Conservation (phyloP, 495 filamentous ascomycete species). For the Annulohypoxylon nitens region DNA sequence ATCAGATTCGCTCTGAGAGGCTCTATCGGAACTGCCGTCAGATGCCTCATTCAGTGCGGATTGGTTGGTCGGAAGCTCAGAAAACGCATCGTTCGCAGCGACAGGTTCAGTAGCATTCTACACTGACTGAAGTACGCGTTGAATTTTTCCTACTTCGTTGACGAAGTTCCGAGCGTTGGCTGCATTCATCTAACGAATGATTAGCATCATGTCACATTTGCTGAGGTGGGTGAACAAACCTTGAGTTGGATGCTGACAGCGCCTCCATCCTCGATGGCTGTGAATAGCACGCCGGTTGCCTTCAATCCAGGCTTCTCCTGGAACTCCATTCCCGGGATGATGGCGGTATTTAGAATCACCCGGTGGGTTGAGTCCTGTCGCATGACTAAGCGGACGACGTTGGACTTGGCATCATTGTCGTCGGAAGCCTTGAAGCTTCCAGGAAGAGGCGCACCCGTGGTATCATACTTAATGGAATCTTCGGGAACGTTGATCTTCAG, state of each 20-base stretch:
- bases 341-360: constrained; percentile 86
- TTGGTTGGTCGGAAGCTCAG: neutral
- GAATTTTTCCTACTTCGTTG: constrained; percentile 56
- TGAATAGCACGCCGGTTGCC: constrained; percentile 66
- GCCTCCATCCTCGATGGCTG: constrained; percentile 69
- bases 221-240: constrained; percentile 61
- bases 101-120: constrained; percentile 36
- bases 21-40: neutral
- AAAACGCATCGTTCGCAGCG: constrained; percentile 3
- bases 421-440: constrained; percentile 64
- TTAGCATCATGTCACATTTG: constrained; percentile 17
- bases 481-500: constrained; percentile 85
- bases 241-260: constrained; percentile 75
- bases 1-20: too few species aligned
- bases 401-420: constrained; percentile 59
- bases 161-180: constrained; percentile 60
- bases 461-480: constrained; percentile 61
- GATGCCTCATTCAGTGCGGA: neutral
- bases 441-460: constrained; percentile 57
- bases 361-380: constrained; percentile 85
- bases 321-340: constrained; percentile 79
- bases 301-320: constrained; percentile 75
- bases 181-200: constrained; percentile 56
- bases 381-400: constrained; percentile 81
- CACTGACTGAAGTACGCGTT: constrained; percentile 54